Conservation (phyloP, 441 rosid species). For the Populus hybrid region DNA sequence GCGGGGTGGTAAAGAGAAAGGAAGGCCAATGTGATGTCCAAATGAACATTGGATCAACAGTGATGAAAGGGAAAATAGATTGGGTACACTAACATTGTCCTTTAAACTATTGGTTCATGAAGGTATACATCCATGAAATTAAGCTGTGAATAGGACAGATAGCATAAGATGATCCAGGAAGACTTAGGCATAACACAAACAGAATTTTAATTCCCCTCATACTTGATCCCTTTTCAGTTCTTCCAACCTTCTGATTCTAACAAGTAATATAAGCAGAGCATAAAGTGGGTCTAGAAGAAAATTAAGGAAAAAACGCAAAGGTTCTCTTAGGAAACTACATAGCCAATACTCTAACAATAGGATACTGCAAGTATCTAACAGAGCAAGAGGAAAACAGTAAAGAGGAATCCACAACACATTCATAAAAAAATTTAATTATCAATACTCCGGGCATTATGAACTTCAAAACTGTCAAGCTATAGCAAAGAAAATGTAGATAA, state of each 20-base stretch:
- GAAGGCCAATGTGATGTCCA: no score
- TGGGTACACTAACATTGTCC: no score
- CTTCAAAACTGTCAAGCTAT: neutral
- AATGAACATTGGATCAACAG: no score
- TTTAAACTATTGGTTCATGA: no score
- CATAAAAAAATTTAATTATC: no score
- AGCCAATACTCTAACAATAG: neutral
- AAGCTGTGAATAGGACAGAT: no score
- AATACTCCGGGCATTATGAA: neutral
- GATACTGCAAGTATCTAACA: neutral
- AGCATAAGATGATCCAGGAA: no score
- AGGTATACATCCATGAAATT: no score
- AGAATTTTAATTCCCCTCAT: no score
- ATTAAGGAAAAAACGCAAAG: neutral
- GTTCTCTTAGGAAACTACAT: neutral
- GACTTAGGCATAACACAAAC: no score
- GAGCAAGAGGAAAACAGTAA: neutral
- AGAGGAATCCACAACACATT: neutral
- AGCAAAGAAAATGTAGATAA: neutral
- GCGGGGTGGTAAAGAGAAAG: no score
- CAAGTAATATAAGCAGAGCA: neutral
- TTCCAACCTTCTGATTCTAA: neutral
- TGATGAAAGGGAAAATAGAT: no score
- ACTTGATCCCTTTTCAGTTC: neutral
- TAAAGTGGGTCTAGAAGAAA: neutral